Evolutionary conservation across 345 rosid genomes (phyloP), one percentile per base, ranked within the genome.

Genomic region (Camelina laxa): DNA sequence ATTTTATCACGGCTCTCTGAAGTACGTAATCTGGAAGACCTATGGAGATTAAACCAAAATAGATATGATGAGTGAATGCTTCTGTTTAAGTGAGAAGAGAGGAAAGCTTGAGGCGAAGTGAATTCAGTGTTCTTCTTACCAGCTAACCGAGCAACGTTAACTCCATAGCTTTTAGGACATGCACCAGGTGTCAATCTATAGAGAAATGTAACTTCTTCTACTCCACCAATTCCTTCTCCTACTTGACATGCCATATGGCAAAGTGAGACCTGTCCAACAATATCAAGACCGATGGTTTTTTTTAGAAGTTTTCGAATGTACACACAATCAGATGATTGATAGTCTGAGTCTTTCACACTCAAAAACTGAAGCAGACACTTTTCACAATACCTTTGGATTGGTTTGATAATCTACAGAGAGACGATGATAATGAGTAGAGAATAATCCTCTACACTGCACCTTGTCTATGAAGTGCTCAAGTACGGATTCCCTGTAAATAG

Each of bases 101-200:
- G 17, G 30, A 64, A 51, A 70, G 12, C 14, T 33, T 7, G 38
- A 71, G 22, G 54, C 9, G 13, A 27, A 1, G 49, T 22, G 63
- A 72, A n/a, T 39, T 22, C 41, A n/a, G n/a, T n/a, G 35, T 30
- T 41, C 51, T 54, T 49, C 45, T 60, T 85, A 88, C 98, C 99
- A 55, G 98, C 99, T 77, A 95, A 81, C 72, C 97, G 87, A 59
- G 99, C 99, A 77, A 95, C 97, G 64, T 92, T 95, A 73, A 92
- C 94, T 65, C 99, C 98, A 64, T 92, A 90, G 82, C 99, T 95
- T 82, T 92, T 95, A 45, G 98, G 99, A 82, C 99, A 95, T 55
- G 91, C 90, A 65, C 98, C 98, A 55, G 80, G 67, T 9, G 84
- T 89, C 80, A 95, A 78, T 78, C 91, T 85, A 76, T 92, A 89